phyloP scores from a whole-genome alignment of 495 filamentous ascomycete genomes.

The Talaromyces nanjingensis region DNA sequence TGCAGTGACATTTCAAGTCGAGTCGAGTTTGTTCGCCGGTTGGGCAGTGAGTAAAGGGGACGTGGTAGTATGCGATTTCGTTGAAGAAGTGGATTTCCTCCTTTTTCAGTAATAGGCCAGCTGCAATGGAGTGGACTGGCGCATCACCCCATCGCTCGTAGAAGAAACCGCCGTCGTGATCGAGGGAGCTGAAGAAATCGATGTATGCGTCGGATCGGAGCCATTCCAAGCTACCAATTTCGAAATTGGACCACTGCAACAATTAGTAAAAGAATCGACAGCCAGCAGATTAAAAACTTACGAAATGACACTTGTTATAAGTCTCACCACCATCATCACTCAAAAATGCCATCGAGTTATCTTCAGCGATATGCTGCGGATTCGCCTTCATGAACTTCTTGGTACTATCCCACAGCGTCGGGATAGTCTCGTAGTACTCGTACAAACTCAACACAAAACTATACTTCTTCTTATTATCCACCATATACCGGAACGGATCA shows the following conservation, averaged over 20 bases:
- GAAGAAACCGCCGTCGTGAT: constrained; percentile 92
- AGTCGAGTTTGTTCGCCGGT: constrained; percentile 72
- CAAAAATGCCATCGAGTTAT: constrained; percentile 84
- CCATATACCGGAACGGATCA: constrained; percentile 83
- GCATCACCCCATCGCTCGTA: constrained; percentile 99
- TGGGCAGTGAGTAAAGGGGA: constrained; percentile 98
- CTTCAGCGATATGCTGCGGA: constrained; percentile 77
- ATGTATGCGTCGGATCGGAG: constrained; percentile 70
- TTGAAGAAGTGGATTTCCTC: constrained; percentile 97
- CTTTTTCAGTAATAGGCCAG: constrained; percentile 75
- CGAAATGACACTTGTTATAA: constrained; percentile 97
- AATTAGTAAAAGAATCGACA: constrained; percentile 1
- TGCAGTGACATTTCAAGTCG: constrained; percentile 85
- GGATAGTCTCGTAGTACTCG: constrained; percentile 94
- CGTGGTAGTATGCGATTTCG: constrained; percentile 96
- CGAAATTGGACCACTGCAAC: constrained; percentile 82
- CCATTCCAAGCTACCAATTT: constrained; percentile 80
- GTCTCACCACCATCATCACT: constrained; percentile 83
- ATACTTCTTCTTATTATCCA: constrained; percentile 84
- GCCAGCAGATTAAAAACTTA: constrained; percentile 36
- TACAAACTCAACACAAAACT: constrained; percentile 85
- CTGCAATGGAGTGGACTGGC: constrained; percentile 94
- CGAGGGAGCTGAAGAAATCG: constrained; percentile 74
- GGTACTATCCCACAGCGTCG: constrained; percentile 86
- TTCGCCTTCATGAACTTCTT: constrained; percentile 85